These are phyloP conservation scores for Didymella glomerata DNA, from an alignment of 2,329 filamentous ascomycete genomes.

Conservation along the genomic window DNA sequence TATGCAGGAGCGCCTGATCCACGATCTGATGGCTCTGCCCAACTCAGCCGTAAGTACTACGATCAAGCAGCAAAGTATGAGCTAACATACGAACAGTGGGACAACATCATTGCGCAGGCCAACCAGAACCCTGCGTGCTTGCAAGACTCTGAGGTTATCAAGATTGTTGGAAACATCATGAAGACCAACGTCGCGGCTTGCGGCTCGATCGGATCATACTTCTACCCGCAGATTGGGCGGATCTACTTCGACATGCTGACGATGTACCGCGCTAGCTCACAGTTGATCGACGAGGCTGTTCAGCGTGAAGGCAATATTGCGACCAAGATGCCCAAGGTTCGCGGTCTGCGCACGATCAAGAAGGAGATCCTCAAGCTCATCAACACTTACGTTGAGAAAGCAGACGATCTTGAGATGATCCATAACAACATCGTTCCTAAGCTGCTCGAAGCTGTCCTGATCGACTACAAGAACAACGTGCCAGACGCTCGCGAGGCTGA, in stretches of 20 bases:
- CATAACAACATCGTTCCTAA: conserved; percentile 95
- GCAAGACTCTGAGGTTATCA: conserved; percentile 94
- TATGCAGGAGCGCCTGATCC: conserved; percentile 88
- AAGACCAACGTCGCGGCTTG: conserved; percentile 99
- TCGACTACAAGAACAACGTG: conserved; percentile 98
- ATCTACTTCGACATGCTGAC: conserved; percentile 99
- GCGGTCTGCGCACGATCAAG: conserved; percentile 95
- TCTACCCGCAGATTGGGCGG: conserved; percentile 95
- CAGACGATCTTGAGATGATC: conserved; percentile 93
- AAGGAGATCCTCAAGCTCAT: conserved; percentile 99
- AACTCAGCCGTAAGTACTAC: conserved; percentile 71
- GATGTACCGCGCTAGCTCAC: conserved; percentile 98
- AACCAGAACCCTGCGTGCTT: conserved; percentile 85
- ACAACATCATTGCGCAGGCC: conserved; percentile 88
- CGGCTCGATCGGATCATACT: conserved; percentile 94
- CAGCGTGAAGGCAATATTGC: conserved; percentile 89
- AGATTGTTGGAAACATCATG: conserved; percentile 99
- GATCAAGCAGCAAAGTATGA: not conserved
- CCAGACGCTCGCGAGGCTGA: conserved; percentile 95
- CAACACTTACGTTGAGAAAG: conserved; percentile 97
- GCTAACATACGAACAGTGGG: conserved; percentile 67
- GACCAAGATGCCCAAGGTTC: conserved; percentile 96
- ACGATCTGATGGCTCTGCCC: conserved; percentile 90
- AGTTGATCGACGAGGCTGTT: conserved; percentile 93
- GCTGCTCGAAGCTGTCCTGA: conserved; percentile 88